Evolutionary conservation across 73 alveolate genomes (phyloP).

Genomic region (Symbiodinium natans): DNA sequence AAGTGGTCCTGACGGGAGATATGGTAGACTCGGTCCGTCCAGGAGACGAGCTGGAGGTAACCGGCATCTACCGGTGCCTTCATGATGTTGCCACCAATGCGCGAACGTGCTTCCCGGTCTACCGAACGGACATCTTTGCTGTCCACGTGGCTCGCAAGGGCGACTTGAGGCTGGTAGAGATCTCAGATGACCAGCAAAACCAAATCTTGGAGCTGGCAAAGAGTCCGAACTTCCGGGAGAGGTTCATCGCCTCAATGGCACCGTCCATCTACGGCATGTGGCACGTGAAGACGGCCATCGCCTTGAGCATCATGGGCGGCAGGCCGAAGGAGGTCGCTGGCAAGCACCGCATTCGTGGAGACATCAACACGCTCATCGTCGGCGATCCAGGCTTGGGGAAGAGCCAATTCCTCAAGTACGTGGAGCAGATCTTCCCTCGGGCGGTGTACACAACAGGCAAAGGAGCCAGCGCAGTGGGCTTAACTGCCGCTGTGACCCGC

Average conservation of each 20-base stretch:
- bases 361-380: constrained; percentile 99
- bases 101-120: constrained; percentile 80
- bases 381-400: constrained; percentile 99
- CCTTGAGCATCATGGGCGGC: constrained; percentile 98
- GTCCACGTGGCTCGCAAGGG: constrained; percentile 70
- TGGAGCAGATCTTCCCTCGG: constrained; percentile 97
- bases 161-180: constrained; percentile 52
- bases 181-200: constrained; percentile 97
- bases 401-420: constrained; percentile 99
- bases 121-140: constrained; percentile 69
- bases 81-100: constrained; percentile 82
- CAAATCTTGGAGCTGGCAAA: constrained; percentile 97
- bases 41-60: constrained; percentile 99
- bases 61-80: constrained; percentile 88
- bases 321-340: constrained; percentile 99
- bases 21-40: constrained; percentile 99
- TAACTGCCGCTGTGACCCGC: constrained; percentile 99
- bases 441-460: constrained; percentile 99
- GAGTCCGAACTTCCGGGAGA: constrained; percentile 97
- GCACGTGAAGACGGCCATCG: constrained; percentile 98
- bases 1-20: constrained; percentile 98
- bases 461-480: constrained; percentile 99
- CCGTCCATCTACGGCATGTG: constrained; percentile 99
- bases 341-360: constrained; percentile 99
- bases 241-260: constrained; percentile 98